A percentile compares a stretch with the other conserved stretches of the same genome.
Evolutionary conservation across 2,329 filamentous ascomycete species (phyloP).

Genomic region (Macrophomina tecta): DNA sequence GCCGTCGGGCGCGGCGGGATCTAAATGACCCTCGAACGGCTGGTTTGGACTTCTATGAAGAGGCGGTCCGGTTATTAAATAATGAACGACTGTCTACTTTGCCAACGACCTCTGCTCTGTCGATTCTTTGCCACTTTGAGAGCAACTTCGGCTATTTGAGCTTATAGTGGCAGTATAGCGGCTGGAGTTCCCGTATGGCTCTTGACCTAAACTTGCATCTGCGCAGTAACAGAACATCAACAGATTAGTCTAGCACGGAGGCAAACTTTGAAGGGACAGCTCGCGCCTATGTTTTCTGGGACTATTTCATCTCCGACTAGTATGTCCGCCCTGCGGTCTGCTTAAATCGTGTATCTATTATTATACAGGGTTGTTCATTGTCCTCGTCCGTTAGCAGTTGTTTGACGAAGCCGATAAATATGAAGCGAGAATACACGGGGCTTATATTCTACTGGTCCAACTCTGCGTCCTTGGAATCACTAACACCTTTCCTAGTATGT

Average conservation of each 20-base stretch:
- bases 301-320: constrained; percentile 33
- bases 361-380: too few relatives aligned
- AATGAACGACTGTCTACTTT: constrained; percentile 27
- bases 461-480: background rate
- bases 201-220: constrained; percentile 31
- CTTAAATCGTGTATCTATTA: too few relatives aligned
- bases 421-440: background rate
- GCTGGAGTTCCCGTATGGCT: constrained; percentile 31
- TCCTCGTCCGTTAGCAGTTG: too few relatives aligned
- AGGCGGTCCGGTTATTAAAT: constrained; percentile 28
- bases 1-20: constrained; percentile 22
- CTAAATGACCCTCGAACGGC: constrained; percentile 27
- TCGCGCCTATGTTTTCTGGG: constrained; percentile 32
- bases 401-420: background rate
- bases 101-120: constrained; percentile 31
- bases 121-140: constrained; percentile 31
- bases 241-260: constrained; percentile 11
- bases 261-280: constrained; percentile 20
- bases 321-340: constrained; percentile 22
- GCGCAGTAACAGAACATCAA: constrained; percentile 8
- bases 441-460: background rate
- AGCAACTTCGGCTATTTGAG: constrained; percentile 29
- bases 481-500: constrained; percentile 29
- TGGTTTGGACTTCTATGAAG: constrained; percentile 31
- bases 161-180: constrained; percentile 30